Evolutionary conservation across 495 filamentous ascomycete species (phyloP).

Genomic region (Podospora pseudocomata): DNA sequence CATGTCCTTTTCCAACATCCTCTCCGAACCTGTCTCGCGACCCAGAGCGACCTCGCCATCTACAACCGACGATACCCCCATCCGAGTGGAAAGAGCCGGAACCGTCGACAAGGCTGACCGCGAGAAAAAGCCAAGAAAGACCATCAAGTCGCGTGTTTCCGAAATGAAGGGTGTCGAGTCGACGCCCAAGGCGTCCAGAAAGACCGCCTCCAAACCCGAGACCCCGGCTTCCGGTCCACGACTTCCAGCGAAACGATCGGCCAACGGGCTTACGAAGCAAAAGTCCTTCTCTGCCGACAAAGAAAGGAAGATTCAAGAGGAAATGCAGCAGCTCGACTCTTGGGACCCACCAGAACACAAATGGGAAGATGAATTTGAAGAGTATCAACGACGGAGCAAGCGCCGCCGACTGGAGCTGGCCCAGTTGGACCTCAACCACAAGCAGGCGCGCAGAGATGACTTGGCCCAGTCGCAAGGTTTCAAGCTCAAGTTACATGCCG

Average conservation of each 20-base stretch:
- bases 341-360: constrained; percentile 64
- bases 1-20: constrained; percentile 89
- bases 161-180: constrained; percentile 37
- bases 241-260: constrained; percentile 48
- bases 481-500: constrained; percentile 45
- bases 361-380: constrained; percentile 55
- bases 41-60: constrained; percentile 41
- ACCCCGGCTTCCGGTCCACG: constrained; percentile 44
- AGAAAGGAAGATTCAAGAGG: constrained; percentile 61
- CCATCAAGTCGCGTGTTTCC: constrained; percentile 42
- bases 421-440: constrained; percentile 52
- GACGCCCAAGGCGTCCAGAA: constrained; percentile 39
- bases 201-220: constrained; percentile 41
- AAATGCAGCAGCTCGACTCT: constrained; percentile 62
- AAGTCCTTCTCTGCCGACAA: constrained; percentile 59
- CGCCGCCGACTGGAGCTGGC: constrained; percentile 63
- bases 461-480: constrained; percentile 31
- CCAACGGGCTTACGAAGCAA: constrained; percentile 50
- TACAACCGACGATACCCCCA: constrained; percentile 28
- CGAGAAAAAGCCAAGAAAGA: constrained; percentile 39
- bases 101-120: constrained; percentile 22
- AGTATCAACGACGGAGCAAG: constrained; percentile 49
- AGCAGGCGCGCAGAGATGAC: constrained; percentile 49
- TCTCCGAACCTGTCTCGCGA: constrained; percentile 63
- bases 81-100: constrained; percentile 29